These are phyloP conservation scores for Eucalyptus fibrosa DNA, from an alignment of 345 rosid species.

Conservation along the genomic window DNA sequence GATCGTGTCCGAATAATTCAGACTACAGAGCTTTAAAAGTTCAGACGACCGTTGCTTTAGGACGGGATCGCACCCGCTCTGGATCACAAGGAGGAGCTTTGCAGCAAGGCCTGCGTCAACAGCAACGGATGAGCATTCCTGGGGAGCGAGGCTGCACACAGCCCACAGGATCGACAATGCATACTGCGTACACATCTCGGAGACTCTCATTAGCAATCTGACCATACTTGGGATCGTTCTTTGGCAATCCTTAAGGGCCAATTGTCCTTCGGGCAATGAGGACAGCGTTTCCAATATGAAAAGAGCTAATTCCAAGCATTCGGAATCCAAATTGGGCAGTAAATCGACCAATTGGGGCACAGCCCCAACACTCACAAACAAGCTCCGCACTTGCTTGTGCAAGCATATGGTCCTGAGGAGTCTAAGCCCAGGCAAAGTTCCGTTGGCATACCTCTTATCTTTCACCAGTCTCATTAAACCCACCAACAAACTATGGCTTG, in stretches of 20 bases:
- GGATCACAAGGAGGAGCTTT: constrained; percentile 7
- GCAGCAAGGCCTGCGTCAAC: constrained; percentile 1
- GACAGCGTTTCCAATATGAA: constrained; percentile 1
- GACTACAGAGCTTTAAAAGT: constrained; percentile 5
- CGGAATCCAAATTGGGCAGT: not conserved
- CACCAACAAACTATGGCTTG: constrained; percentile 4
- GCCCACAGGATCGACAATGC: constrained; percentile 4
- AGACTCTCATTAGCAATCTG: constrained; percentile 3
- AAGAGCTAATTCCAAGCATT: constrained; percentile 7
- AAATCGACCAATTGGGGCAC: not conserved
- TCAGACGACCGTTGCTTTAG: constrained; percentile 3
- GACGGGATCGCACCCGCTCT: not conserved
- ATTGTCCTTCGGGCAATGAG: not conserved
- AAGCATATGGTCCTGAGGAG: constrained; percentile 4
- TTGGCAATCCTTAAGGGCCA: constrained; percentile 3
- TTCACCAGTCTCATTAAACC: constrained; percentile 9
- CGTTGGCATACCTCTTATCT: not conserved
- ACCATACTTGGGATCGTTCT: constrained; percentile 1
- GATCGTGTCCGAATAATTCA: not conserved
- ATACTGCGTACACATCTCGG: constrained; percentile 4
- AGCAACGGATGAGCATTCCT: not conserved
- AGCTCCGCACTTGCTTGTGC: constrained; percentile 3
- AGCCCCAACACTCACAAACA: constrained; percentile 4
- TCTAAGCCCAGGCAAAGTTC: constrained; percentile 1
- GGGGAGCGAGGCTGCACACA: constrained; percentile 1